Percentiles rank a stretch among this genome's conserved stretches.
These are phyloP conservation scores for Pythium dissimile DNA, from an alignment of 352 stramenopile genomes.

Conservation along the genomic window DNA sequence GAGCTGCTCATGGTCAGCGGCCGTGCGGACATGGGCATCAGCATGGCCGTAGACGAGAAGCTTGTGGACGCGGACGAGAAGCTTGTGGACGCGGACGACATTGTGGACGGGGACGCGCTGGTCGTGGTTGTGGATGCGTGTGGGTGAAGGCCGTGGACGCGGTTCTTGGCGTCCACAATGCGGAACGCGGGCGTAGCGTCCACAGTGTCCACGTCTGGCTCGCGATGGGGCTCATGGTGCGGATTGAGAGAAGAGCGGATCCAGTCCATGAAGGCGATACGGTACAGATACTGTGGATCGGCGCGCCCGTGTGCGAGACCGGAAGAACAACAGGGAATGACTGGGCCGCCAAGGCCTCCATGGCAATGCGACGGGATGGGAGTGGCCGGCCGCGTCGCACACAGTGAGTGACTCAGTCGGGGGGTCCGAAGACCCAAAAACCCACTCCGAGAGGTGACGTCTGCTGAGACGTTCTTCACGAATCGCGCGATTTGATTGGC, in stretches of 20 bases:
- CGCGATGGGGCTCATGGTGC: constrained; percentile 11
- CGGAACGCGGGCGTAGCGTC: constrained; percentile 47
- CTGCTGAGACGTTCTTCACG: constrained; percentile 12
- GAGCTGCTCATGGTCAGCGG: constrained; percentile 2
- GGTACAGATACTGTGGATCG: neutral
- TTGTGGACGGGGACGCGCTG: neutral
- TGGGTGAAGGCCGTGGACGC: constrained; percentile 49
- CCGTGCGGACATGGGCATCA: constrained; percentile 11
- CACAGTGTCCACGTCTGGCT: constrained; percentile 18
- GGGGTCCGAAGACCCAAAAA: constrained; percentile 18
- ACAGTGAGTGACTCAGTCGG: constrained; percentile 19
- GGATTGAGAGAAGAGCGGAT: constrained; percentile 12
- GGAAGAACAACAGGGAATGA: constrained; percentile 10
- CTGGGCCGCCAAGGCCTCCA: constrained; percentile 1
- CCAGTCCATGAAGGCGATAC: constrained; percentile 17
- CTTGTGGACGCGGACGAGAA: constrained; percentile 3
- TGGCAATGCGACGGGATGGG: constrained; percentile 12
- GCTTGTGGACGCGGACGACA: neutral
- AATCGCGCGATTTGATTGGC: constrained; percentile 11
- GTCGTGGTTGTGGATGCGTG: neutral
- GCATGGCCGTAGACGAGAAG: neutral
- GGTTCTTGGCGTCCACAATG: constrained; percentile 70
- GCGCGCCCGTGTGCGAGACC: neutral
- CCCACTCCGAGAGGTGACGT: constrained; percentile 8
- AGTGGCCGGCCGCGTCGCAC: constrained; percentile 4